These are phyloP conservation scores for Eucalyptus rudis DNA, from an alignment of 345 rosid species.

Conservation along the genomic window DNA sequence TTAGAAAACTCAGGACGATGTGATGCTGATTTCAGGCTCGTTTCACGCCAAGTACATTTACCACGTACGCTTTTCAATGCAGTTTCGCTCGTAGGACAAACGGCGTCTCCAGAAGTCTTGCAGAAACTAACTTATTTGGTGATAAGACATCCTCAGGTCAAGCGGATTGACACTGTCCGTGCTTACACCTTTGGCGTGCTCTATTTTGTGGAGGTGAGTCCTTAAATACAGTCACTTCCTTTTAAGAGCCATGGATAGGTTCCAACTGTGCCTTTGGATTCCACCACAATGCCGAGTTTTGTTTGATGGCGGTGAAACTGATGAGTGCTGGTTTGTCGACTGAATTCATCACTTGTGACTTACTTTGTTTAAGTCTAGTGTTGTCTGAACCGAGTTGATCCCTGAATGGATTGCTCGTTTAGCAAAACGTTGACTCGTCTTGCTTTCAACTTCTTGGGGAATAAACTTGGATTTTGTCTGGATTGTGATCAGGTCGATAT, in stretches of 20 bases:
- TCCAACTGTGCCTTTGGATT: neutral
- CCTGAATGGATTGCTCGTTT: neutral
- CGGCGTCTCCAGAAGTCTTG: conserved; percentile 77
- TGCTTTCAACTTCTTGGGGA: neutral
- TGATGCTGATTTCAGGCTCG: neutral
- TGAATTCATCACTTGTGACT: neutral
- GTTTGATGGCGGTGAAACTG: neutral
- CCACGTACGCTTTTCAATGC: neutral
- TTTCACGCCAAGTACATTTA: neutral
- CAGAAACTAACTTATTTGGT: conserved; percentile 78
- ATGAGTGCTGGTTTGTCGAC: neutral
- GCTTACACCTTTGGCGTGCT: conserved; percentile 93
- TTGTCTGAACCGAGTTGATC: neutral
- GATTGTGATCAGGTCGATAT: conserved; percentile 49
- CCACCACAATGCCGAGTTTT: neutral
- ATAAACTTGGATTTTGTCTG: neutral
- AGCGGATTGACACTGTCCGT: conserved; percentile 82
- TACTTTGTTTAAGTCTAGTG: neutral
- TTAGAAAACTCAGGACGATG: neutral
- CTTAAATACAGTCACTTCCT: neutral
- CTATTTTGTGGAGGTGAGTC: conserved; percentile 82
- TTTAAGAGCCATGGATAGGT: neutral
- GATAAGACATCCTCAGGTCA: conserved; percentile 55
- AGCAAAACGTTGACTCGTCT: neutral
- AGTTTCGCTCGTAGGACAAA: conserved; percentile 85